Percentiles rank a stretch among this genome's conserved stretches.
Evolutionary conservation across 116 monocot genomes (phyloP).

Genomic region (Dioscorea cayenensis): DNA sequence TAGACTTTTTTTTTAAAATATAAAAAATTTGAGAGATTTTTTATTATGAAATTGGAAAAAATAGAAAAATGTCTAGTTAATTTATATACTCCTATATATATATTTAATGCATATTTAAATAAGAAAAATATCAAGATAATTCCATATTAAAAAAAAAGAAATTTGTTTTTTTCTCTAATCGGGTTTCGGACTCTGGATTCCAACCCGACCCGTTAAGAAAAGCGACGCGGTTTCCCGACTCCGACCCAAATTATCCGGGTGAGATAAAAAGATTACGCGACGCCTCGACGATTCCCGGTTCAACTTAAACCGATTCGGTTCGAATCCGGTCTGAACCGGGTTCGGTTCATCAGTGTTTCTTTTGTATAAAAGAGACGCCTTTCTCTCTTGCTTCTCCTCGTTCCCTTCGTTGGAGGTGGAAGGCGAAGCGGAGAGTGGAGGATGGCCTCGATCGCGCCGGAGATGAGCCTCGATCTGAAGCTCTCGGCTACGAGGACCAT

Average conservation of each 20-base stretch:
- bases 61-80: no score
- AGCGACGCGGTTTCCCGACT: not conserved
- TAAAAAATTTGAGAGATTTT: no score
- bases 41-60: no score
- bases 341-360: not conserved
- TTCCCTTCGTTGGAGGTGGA: not conserved
- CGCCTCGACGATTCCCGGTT: slow-evolving; percentile 13
- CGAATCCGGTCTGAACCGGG: not conserved
- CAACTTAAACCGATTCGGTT: not conserved
- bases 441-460: not conserved
- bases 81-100: no score
- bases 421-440: not conserved
- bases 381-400: not conserved
- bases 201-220: no score
- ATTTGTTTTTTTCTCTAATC: no score
- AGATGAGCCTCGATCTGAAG: slow-evolving; percentile 38
- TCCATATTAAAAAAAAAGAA: no score
- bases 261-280: slow-evolving; percentile 13
- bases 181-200: no score
- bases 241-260: not conserved
- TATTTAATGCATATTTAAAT: no score
- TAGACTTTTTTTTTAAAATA: no score
- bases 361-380: not conserved
- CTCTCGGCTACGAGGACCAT: slow-evolving; percentile 21
- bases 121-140: no score